Base-by-base conservation (phyloP, 2,329 filamentous ascomycete genomes). In the Lithohypha guttulata region DNA sequence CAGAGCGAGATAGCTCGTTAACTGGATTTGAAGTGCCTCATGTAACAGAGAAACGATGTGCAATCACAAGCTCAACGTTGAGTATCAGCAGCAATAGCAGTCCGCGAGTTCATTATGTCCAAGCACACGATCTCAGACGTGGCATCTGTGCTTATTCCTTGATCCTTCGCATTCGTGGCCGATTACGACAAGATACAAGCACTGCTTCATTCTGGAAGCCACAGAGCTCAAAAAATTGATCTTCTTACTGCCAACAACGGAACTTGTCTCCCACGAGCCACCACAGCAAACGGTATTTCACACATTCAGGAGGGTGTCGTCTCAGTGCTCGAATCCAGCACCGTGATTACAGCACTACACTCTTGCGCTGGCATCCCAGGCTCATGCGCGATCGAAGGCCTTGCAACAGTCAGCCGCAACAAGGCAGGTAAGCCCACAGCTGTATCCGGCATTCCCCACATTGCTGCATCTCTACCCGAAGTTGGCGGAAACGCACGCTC, bases 361-460 rank as follows among this genome's bases (percentile, higher is more conserved):
- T 22, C 33, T 5, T 35, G 25, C 15, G 11, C 11, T 17, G 33
- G 33, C 33, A 15, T 35, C n/a, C 33, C 33, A 6, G 42, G 47
- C 20, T 53, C 59, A 33, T 60, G 52, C 11, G 40, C 55, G 1
- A 68, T 35, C 21, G 8, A 22, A 13, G 33, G 33, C 10, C 33
- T 35, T 19, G 19, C n/a, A 10, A 22, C 5, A 11, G 8, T 8
- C 5, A 21, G 14, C n/a, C 17, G 33, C 8, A 6, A 6, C n/a
- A 23, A 4, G 28, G 34, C 34, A 18, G 34, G 34, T 14, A 36
- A 36, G 19, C 21, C 17, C 21, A 36, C 34, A 3, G 6, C 21
- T 4, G 34, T 36, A 5, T 4, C 19, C 10, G 34, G 34, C 6
- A 28, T 28, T 19, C 8, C 28, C 13, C 28, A 15, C 34, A 28